Percentiles rank a stretch among this genome's conserved stretches.
Evolutionary conservation across 2,329 filamentous ascomycete genomes (phyloP).

Genomic region (Trichoderma simmonsii): DNA sequence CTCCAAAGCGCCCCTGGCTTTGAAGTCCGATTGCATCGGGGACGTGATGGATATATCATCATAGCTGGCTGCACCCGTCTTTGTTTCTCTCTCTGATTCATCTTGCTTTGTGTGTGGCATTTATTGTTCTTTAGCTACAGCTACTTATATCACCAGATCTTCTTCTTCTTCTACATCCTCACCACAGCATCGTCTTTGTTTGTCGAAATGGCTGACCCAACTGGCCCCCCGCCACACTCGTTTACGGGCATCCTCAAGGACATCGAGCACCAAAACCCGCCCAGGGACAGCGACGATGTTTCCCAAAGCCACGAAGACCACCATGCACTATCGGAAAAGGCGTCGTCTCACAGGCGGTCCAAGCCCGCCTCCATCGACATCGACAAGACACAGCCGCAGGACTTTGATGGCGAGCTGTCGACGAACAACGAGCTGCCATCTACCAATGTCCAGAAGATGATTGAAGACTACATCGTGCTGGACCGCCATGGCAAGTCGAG

Average conservation of each 20-base stretch:
- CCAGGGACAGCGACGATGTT: neutral
- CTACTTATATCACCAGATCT: neutral
- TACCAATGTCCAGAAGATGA: slow-evolving; percentile 44
- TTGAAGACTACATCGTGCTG: slow-evolving; percentile 57
- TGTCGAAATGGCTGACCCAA: neutral
- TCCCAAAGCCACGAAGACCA: neutral
- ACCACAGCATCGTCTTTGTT: neutral
- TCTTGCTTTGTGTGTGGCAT: too few species aligned
- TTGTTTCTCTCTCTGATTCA: neutral
- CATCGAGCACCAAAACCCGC: neutral
- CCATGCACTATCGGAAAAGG: neutral
- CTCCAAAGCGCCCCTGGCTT: slow-evolving; percentile 2
- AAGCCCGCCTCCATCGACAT: slow-evolving; percentile 31
- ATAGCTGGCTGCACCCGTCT: neutral
- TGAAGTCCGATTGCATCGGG: neutral
- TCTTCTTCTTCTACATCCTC: neutral
- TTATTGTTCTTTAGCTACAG: neutral
- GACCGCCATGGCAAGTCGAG: slow-evolving; percentile 58
- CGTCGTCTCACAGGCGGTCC: slow-evolving; percentile 12
- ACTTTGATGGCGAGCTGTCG: slow-evolving; percentile 55
- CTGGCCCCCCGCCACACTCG: neutral
- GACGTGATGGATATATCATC: slow-evolving; percentile 1
- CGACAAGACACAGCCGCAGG: slow-evolving; percentile 42
- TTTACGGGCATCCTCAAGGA: slow-evolving; percentile 13
- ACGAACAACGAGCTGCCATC: slow-evolving; percentile 56